Conservation (phyloP, 257 asterid species). For the Plantago ovata region DNA sequence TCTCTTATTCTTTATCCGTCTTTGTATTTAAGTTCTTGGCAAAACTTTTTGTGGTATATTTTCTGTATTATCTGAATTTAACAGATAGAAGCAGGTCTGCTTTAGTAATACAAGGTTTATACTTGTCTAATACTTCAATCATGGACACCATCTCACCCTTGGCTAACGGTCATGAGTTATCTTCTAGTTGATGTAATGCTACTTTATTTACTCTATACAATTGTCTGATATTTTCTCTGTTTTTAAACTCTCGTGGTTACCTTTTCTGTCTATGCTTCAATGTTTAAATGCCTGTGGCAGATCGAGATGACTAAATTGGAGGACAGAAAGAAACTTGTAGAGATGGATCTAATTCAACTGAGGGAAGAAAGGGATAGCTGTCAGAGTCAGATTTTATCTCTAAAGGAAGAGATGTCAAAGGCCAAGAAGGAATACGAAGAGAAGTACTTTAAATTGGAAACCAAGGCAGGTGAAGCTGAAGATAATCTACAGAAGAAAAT, state of each 20-base stretch:
- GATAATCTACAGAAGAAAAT: constrained; percentile 58
- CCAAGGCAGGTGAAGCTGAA: constrained; percentile 52
- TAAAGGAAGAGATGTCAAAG: constrained; percentile 50
- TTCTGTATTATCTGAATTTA: no score
- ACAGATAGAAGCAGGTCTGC: no score
- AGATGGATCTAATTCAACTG: constrained; percentile 50
- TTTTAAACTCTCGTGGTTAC: not conserved
- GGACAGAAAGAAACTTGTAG: constrained; percentile 59
- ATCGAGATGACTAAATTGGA: constrained; percentile 64
- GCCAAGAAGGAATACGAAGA: constrained; percentile 54
- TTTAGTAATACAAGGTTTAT: no score
- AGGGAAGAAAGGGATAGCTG: constrained; percentile 50
- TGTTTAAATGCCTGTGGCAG: constrained; percentile 36
- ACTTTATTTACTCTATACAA: no score
- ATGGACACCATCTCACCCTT: no score
- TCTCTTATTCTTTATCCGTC: no score
- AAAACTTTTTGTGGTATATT: no score
- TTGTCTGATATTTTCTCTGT: no score
- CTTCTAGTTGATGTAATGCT: no score
- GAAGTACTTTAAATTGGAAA: constrained; percentile 42
- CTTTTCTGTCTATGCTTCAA: constrained; percentile 7
- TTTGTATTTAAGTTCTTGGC: no score
- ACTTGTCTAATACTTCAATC: no score
- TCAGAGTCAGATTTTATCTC: constrained; percentile 51
- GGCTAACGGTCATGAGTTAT: no score